Base-by-base conservation (phyloP, 768 basidiomycete genomes). In the Rhodotorula diobovata region DNA sequence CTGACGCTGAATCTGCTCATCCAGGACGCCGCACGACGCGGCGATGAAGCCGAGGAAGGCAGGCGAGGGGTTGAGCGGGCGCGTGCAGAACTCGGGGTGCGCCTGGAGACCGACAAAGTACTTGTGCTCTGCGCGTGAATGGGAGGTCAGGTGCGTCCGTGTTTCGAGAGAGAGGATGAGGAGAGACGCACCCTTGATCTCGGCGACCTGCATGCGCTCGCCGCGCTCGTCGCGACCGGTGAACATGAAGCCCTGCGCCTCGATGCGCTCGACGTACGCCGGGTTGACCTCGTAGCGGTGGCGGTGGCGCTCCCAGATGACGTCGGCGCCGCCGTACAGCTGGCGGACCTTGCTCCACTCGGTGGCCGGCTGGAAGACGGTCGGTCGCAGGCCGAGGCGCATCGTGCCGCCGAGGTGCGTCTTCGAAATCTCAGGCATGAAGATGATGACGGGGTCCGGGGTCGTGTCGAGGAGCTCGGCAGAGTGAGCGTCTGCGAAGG, bases 401-500 rank as follows among this genome's bases (percentile, higher is more conserved):
- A 99, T 99, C n/a, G 95, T 99, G 32, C 96, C 96, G 62, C 96
- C 96, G 87, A 98, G 92, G 74, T 98, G 93, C 21, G 94, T 97
- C 79, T 89, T 90, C 20, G 93, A 96, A 76, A 99, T 91, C 80
- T 99, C 96, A 28, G 96, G 96, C 96, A 99, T 99, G 85, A 94
- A 98, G 76, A 98, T 85, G 81, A 97, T 84, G 66, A 93, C 84
- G 4, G 89, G 90, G 45, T 78, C 51, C 23, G 69, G 63, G 18
- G 79, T 79, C 16, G 76, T 67, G 7, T 85, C 78, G 51, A 84
- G 81, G 76, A 98, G 90, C 81, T 99, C 95, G 41, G 86, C 82
- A 7, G 95, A 98, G 58, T 88, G 89, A 11, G 95, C 93, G 66
- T 87, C 92, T 90, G 78, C 25, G 57, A 2, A 34, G 8, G 14